Evolutionary conservation across 805 yeast genomes (phyloP).

Genomic region (Jamesozyma spencerorum): DNA sequence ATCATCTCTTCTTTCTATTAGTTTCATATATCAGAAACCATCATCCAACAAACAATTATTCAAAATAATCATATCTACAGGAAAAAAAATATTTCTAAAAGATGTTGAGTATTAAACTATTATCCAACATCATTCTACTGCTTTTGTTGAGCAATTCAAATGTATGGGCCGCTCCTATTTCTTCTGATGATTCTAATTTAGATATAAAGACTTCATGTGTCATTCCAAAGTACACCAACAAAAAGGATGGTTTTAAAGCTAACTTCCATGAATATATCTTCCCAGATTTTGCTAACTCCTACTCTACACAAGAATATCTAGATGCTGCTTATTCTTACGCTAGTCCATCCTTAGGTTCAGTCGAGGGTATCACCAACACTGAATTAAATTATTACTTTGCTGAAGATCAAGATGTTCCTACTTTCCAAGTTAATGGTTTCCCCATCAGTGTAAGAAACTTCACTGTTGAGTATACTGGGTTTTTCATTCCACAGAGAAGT

Average conservation of each 20-base stretch:
- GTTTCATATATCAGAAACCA: no score
- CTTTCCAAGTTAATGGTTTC: neutral
- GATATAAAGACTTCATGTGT: neutral
- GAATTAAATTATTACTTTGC: neutral
- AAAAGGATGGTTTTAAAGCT: neutral
- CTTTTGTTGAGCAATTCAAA: no score
- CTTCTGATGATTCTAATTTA: neutral
- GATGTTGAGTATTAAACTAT: no score
- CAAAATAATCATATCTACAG: no score
- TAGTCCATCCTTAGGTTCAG: neutral
- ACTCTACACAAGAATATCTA: neutral
- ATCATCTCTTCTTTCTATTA: no score
- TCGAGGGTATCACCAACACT: neutral
- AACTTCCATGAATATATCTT: neutral
- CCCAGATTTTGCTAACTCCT: neutral
- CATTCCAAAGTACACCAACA: neutral
- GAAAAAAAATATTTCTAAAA: no score
- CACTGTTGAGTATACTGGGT: slow-evolving; percentile 1
- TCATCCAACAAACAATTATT: no score
- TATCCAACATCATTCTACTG: no score
- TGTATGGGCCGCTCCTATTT: neutral
- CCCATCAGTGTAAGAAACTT: neutral
- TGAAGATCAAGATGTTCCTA: neutral
- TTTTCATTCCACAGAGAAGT: neutral
- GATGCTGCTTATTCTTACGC: neutral